A percentile compares a stretch with the other conserved stretches of the same genome.
Evolutionary conservation across 352 stramenopile genomes (phyloP).

Genomic region (Phytopythium aichiense): DNA sequence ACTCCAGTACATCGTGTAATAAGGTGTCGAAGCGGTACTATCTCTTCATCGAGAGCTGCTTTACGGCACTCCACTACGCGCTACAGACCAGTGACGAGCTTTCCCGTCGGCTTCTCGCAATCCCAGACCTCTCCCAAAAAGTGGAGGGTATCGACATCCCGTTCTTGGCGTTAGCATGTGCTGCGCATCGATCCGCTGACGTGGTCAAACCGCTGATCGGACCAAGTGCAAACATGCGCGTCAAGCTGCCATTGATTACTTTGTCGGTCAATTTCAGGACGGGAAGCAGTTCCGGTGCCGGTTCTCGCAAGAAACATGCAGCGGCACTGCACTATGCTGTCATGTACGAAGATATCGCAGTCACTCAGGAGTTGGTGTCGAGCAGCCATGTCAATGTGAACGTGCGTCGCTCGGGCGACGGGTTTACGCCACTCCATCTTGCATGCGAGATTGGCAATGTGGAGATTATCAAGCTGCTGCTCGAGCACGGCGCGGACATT

Average conservation of each 20-base stretch:
- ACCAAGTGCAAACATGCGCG: slow-evolving; percentile 51
- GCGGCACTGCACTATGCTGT: slow-evolving; percentile 62
- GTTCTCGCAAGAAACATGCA: slow-evolving; percentile 33
- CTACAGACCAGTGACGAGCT: slow-evolving; percentile 45
- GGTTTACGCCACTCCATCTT: slow-evolving; percentile 65
- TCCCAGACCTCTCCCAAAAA: slow-evolving; percentile 24
- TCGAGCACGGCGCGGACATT: slow-evolving; percentile 47
- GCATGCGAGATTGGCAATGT: slow-evolving; percentile 53
- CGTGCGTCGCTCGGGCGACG: slow-evolving; percentile 50
- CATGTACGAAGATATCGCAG: slow-evolving; percentile 45
- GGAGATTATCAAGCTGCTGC: slow-evolving; percentile 38
- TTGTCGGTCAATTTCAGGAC: neutral
- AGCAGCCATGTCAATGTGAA: slow-evolving; percentile 43
- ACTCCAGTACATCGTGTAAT: neutral
- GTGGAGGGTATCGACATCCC: slow-evolving; percentile 55
- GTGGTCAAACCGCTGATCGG: slow-evolving; percentile 43
- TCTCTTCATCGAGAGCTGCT: slow-evolving; percentile 44
- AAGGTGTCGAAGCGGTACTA: slow-evolving; percentile 29
- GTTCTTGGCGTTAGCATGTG: slow-evolving; percentile 50
- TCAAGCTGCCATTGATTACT: slow-evolving; percentile 44
- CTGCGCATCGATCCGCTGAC: slow-evolving; percentile 31
- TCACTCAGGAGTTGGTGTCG: slow-evolving; percentile 32
- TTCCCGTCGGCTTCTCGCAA: slow-evolving; percentile 24
- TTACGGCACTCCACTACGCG: slow-evolving; percentile 57
- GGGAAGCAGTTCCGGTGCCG: neutral